Base-by-base conservation (phyloP, 2,329 filamentous ascomycete species). In the Dothideomycetes sp. region DNA sequence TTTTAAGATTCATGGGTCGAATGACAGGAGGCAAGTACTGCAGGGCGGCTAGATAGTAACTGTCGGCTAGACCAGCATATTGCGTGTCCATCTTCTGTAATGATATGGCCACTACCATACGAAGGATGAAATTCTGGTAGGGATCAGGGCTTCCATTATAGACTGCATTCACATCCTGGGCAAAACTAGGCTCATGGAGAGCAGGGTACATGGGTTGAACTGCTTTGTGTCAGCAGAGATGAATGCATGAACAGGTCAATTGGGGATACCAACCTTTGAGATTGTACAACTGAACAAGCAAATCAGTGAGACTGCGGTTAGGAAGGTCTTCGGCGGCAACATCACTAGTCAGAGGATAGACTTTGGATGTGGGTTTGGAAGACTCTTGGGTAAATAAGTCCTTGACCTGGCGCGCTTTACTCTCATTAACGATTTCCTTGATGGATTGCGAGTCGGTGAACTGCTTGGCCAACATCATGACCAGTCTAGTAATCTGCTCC, bases 391-490 rank as follows among this genome's bases (percentile, higher is more conserved):
- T 53, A 65, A 80, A 64, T 64, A 85, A 67, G 67, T 82, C 74
- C 74, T 81, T 70, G 66, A 82, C 70, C 57, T 78, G 66, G 68
- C 76, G 64, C 64, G 78, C 56, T 60, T 77, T 60, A 64, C 78
- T 57, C 74, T 88, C 82, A 3, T 88, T 85, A 22, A 95, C 84
- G 35, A 96, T 79, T 51, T 95, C 87, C 44, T 86, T 87, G 58
- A 96, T 95, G 49, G 82, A 86, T 60, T 87, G 84, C 4, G 86
- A 82, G 54, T 91, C 83, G 18, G 87, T 93, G 55, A 89, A 94
- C 48, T 87, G 82, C 64, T 94, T 96, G 39, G 89, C 89, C 62
- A 94, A 79, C 59, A 95, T 88, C 83, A 98, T 95, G 9, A 98
- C 80, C 51, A 96, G 72, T 20, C 89, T 79, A 10, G 88, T 94